Evolutionary conservation across 2,329 filamentous ascomycete genomes (phyloP), one percentile per base, ranked within the genome.

Genomic region (Drechslerella dactyloides): DNA sequence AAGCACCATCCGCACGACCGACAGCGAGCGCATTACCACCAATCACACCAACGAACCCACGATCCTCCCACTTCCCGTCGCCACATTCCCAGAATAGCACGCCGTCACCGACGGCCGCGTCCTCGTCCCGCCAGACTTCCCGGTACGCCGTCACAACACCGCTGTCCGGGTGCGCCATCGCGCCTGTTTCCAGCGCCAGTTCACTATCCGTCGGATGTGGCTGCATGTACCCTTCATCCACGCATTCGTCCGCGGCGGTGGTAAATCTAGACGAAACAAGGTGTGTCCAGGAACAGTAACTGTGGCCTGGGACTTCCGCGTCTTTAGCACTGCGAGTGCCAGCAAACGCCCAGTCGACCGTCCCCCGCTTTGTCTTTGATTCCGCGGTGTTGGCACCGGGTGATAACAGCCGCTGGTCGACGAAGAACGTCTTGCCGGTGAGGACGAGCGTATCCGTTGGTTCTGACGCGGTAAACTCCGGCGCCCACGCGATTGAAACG

Each of bases 71-170:
- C 1, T 51, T 35, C 30, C 61, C 55, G 30, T 52, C 17, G 2
- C 68, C 68, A 33, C 60, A 65, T 30, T 72, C 68, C 68, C 68
- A 72, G 30, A 72, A 65, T 8, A 52, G 37, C 8, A 72, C 68
- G 7, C 44, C 46, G 37, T 52, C 57, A 4, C 66, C 68, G 7
- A 19, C 35, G 19, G 73, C 68, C 11, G 76, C 65, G 17, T 75
- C 73, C 5, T 77, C 33, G 74, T 79, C 78, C 42, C 75, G 70
- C 78, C 78, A 80, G 15, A 77, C 74, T 64, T 80, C 78, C 62
- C 79, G 74, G 64, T 79, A 80, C 2, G 74, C 73, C 23, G 75
- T 75, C 21, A 76, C 68, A 2, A 69, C 50, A 1, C 78, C 78
- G 0, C 73, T 79, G 6, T 60, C 70, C 0, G 76, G 75, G 68